Evolutionary conservation across 2,329 filamentous ascomycete genomes (phyloP).

Genomic region (Alternaria postmessia): DNA sequence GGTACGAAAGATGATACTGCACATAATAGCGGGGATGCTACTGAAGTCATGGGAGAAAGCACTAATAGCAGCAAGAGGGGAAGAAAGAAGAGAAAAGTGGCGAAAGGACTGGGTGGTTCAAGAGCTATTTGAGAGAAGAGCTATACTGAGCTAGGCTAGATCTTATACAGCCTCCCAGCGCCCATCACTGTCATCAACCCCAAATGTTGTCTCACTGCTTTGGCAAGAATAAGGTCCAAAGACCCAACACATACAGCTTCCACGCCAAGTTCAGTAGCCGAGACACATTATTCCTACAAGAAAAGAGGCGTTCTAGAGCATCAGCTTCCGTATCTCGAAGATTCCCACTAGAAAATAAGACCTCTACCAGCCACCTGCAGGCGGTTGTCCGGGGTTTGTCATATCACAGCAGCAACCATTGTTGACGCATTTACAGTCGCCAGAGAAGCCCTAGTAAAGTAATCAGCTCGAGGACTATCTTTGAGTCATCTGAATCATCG

Average conservation of each 20-base stretch:
- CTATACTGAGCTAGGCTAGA: neutral
- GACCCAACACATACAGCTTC: neutral
- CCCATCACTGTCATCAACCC: neutral
- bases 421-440: slow-evolving; percentile 5
- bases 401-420: slow-evolving; percentile 9
- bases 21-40: neutral
- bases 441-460: neutral
- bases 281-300: neutral
- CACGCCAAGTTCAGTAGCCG: neutral
- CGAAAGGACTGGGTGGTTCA: neutral
- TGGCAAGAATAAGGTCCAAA: neutral
- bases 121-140: neutral
- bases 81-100: neutral
- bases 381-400: neutral
- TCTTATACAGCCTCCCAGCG: neutral
- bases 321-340: neutral
- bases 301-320: neutral
- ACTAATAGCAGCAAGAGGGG: neutral
- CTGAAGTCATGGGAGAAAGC: neutral
- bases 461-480: neutral
- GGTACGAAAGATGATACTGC: neutral
- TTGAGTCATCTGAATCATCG: neutral
- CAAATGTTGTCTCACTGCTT: neutral
- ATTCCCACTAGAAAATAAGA: neutral
- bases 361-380: slow-evolving; percentile 6